Evolutionary conservation across 768 basidiomycete genomes (phyloP).

Genomic region (Porpolomopsis calyptriformis): DNA sequence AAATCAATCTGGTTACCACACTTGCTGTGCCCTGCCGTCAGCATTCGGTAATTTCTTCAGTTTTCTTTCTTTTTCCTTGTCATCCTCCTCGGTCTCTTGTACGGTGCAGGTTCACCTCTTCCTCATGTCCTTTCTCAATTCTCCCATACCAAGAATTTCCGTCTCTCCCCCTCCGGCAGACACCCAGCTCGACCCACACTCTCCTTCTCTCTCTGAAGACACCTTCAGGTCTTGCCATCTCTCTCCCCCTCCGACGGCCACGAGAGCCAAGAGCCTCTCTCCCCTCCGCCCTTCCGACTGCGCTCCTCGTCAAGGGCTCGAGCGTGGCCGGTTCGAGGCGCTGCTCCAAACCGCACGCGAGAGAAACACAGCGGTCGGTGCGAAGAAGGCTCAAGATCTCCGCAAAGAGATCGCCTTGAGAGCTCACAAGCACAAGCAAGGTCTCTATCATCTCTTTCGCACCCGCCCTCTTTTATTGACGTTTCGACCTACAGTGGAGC

Average conservation of each 20-base stretch:
- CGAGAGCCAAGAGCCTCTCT: constrained; percentile 35
- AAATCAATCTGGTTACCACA: too few relatives aligned
- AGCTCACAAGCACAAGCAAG: constrained; percentile 62
- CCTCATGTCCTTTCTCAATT: constrained; percentile 31
- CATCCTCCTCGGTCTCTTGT: constrained; percentile 3
- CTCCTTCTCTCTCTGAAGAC: constrained; percentile 50
- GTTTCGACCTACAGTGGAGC: constrained; percentile 38
- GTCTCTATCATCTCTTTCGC: constrained; percentile 23
- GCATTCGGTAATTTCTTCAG: constrained; percentile 16
- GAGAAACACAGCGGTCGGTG: constrained; percentile 34
- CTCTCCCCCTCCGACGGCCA: constrained; percentile 42
- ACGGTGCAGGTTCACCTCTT: constrained; percentile 18
- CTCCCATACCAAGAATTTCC: constrained; percentile 53
- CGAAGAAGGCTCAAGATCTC: constrained; percentile 45
- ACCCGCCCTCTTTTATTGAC: background rate
- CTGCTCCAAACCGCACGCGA: constrained; percentile 54
- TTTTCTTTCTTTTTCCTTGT: constrained; percentile 11
- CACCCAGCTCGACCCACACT: constrained; percentile 42
- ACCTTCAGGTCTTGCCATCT: constrained; percentile 47
- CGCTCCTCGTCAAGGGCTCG: constrained; percentile 41
- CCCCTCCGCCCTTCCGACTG: constrained; percentile 36
- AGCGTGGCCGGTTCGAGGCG: constrained; percentile 51
- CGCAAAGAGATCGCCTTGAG: constrained; percentile 68
- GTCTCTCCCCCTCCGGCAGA: constrained; percentile 60
- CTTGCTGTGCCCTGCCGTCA: too few relatives aligned